Evolutionary conservation across 2,329 filamentous ascomycete species (phyloP), one percentile per base, ranked within the genome.

Genomic region (Stemphylium beticola): DNA sequence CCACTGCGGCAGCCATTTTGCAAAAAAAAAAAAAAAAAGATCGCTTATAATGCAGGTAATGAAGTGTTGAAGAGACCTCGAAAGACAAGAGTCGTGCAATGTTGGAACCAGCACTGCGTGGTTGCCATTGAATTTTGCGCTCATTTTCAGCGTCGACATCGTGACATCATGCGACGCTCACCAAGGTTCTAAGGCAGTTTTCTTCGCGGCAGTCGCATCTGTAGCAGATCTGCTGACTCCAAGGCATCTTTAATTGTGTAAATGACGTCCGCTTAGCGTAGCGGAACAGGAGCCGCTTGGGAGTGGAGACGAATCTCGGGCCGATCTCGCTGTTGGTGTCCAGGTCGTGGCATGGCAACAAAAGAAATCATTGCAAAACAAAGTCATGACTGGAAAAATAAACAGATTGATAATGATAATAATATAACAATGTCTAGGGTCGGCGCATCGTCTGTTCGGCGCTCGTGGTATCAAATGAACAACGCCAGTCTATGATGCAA

Each of bases 161-260:
- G 58, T 60, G 59, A 62, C 61, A 62, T 64, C 59, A 64, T 48
- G 39, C 32, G 33, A 11, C 43, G 20, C 32, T 52, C 40, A 29
- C 10, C 26, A 29, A 10, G 10, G 26, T 4, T 29, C 26, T 3
- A 11, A 29, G 26, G 11, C 26, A 11, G 10, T 29, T 29, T 29
- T 29, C 26, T 29, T 2, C 9, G 26, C 26, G 26, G 9, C 11
- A 29, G 26, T 29, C 10, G 8, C 26, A 29, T 29, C 9, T 11
- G 26, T 29, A 29, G 26, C 26, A 29, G 26, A 29, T 29, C 26
- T 29, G 26, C 26, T 29, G 26, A 9, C 26, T 29, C 26, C 26
- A 29, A 29, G 26, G 26, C 26, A 29, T 11, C 26, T 29, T 29
- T 10, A 29, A 29, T 29, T 33, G 41, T 52, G 15, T 20, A 37